These are phyloP conservation scores for Phytophthora brassicae DNA, from an alignment of 352 stramenopile genomes.

Conservation along the genomic window DNA sequence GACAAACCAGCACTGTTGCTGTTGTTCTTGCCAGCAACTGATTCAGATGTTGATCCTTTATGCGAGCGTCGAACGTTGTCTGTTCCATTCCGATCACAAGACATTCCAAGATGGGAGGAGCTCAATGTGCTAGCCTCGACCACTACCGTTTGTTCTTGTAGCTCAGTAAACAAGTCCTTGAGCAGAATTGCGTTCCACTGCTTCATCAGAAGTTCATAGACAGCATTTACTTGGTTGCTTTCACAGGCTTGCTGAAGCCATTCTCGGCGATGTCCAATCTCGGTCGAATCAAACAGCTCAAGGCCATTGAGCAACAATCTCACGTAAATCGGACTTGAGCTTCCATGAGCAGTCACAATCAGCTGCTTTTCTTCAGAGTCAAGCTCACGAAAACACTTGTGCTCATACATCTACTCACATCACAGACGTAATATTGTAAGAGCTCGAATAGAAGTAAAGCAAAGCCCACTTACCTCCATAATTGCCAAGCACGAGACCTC, in stretches of 20 bases:
- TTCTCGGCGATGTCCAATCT: slow-evolving; percentile 24
- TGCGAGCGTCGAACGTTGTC: slow-evolving; percentile 1
- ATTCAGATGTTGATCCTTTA: slow-evolving; percentile 5
- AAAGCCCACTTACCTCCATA: slow-evolving; percentile 36
- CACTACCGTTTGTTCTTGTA: slow-evolving; percentile 32
- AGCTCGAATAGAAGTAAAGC: neutral
- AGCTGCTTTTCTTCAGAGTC: slow-evolving; percentile 43
- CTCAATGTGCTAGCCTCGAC: slow-evolving; percentile 4
- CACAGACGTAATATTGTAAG: neutral
- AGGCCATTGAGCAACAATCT: slow-evolving; percentile 63
- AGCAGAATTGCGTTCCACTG: slow-evolving; percentile 78
- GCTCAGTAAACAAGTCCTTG: slow-evolving; percentile 48
- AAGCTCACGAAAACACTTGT: slow-evolving; percentile 24
- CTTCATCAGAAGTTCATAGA: slow-evolving; percentile 73
- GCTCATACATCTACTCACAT: slow-evolving; percentile 38
- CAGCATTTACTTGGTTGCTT: slow-evolving; percentile 42
- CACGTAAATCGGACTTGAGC: slow-evolving; percentile 69
- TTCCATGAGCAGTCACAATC: slow-evolving; percentile 51
- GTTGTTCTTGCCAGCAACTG: slow-evolving; percentile 3
- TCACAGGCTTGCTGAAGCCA: slow-evolving; percentile 52
- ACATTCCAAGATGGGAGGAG: neutral
- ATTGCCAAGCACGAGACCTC: slow-evolving; percentile 64
- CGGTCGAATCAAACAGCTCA: slow-evolving; percentile 47
- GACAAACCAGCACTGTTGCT: slow-evolving; percentile 5
- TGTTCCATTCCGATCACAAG: slow-evolving; percentile 2